Evolutionary conservation across 2,329 filamentous ascomycete genomes (phyloP).

Genomic region (Aspergillus flavus): DNA sequence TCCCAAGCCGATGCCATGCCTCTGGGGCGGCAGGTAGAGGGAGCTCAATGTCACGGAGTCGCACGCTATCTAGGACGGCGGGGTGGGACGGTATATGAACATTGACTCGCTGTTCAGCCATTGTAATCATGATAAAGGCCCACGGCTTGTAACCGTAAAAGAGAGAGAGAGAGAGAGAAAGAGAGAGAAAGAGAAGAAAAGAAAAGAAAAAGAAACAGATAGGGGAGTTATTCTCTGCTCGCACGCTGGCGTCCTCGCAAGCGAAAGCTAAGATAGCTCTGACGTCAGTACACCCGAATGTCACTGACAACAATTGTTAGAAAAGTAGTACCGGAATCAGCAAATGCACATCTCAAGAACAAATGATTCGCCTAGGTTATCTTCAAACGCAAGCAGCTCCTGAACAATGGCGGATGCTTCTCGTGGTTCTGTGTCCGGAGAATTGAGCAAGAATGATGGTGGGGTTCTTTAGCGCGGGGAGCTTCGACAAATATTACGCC

Average conservation of each 20-base stretch:
- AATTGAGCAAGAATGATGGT: conserved; percentile 1
- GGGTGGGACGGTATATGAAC: conserved; percentile 36
- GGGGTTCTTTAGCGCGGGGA: conserved; percentile 8
- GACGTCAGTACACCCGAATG: conserved; percentile 5
- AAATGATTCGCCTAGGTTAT: not conserved
- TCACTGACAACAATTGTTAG: not conserved
- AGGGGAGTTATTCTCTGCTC: not conserved
- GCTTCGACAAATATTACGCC: not conserved
- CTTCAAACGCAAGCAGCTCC: not conserved
- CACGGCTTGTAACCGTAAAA: not conserved
- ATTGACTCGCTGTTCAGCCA: conserved; percentile 29
- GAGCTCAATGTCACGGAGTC: conserved; percentile 47
- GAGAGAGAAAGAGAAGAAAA: too few species aligned
- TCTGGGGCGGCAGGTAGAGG: conserved; percentile 48
- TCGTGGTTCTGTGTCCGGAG: not conserved
- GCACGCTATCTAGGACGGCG: conserved; percentile 40
- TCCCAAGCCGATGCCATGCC: conserved; percentile 49
- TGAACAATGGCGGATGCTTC: not conserved
- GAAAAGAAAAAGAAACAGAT: not conserved
- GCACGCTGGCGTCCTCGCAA: not conserved
- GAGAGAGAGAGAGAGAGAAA: too few species aligned
- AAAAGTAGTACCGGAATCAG: not conserved
- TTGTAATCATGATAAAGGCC: conserved; percentile 12
- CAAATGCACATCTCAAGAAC: not conserved
- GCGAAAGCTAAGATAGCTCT: conserved; percentile 3